phyloP scores from a whole-genome alignment of 768 basidiomycete genomes.

The Amanita rubescens region DNA sequence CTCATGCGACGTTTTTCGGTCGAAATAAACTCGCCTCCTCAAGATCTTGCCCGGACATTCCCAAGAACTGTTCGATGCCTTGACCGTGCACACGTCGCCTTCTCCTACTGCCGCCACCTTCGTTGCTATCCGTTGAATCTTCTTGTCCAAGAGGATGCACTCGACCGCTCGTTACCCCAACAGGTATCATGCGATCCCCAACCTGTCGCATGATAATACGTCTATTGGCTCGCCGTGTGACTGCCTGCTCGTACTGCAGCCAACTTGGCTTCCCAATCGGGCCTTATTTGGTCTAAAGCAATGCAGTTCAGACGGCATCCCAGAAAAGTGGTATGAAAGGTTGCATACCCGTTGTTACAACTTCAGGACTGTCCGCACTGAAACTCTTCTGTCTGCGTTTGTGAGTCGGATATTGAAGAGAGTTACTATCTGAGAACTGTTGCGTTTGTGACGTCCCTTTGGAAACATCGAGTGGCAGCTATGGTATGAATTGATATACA shows the following conservation, averaged over 20 bases:
- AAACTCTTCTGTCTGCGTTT: slow-evolving; percentile 86
- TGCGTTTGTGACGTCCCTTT: slow-evolving; percentile 29
- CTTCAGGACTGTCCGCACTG: slow-evolving; percentile 77
- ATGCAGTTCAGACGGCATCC: neutral
- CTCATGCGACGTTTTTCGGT: slow-evolving; percentile 7
- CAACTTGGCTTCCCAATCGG: slow-evolving; percentile 96
- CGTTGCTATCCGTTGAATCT: slow-evolving; percentile 39
- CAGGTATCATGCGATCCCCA: slow-evolving; percentile 93
- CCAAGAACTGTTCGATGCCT: slow-evolving; percentile 65
- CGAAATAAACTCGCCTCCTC: slow-evolving; percentile 66
- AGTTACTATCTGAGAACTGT: slow-evolving; percentile 26
- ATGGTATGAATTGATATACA: slow-evolving; percentile 5
- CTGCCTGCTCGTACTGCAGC: slow-evolving; percentile 93
- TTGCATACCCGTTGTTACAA: slow-evolving; percentile 78
- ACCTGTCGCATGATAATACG: slow-evolving; percentile 98
- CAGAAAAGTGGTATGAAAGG: neutral
- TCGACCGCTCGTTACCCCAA: slow-evolving; percentile 89
- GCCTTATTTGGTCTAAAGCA: slow-evolving; percentile 82
- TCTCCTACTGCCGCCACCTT: slow-evolving; percentile 43
- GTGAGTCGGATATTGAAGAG: slow-evolving; percentile 37
- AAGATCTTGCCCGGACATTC: slow-evolving; percentile 78
- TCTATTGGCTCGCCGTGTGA: slow-evolving; percentile 89
- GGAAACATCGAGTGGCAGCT: slow-evolving; percentile 43
- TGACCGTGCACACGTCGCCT: slow-evolving; percentile 49
- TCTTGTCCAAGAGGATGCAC: slow-evolving; percentile 61